Evolutionary conservation across 1,284 basidiomycete species (phyloP), one percentile per base, ranked within the genome.

Genomic region (Cryptococcus sp.): DNA sequence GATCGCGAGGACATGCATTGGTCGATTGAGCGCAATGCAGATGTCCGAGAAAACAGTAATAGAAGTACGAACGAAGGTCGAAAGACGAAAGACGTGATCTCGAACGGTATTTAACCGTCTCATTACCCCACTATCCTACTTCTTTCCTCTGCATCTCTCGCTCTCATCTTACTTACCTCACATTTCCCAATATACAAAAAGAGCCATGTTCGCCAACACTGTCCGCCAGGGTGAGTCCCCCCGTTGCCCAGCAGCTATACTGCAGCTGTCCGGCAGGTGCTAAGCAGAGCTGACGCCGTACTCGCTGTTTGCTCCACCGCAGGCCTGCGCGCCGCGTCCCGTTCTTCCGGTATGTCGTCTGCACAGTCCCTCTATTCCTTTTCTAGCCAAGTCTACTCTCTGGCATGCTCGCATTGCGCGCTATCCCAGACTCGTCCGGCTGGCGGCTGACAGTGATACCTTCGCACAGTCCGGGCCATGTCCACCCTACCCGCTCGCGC

Each of bases 281-380:
- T 5, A 10, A 25, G 31, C 31, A 35, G 13, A 25, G 31, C 31
- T 35, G 31, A 35, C 31, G 7, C 46, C 20, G n/a, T 42, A 10
- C 16, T 40, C 38, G 22, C 17, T 49, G 27, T 13, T 17, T n/a
- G 19, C 42, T 50, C 20, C 19, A 20, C 8, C 16, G 5, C 59
- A 74, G 75, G 72, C 63, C 70, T 76, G 64, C 73, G 74, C 52
- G 65, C 69, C 50, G 75, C 75, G 55, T 76, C 75, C 57, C 71
- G 75, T 60, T 66, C 68, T 49, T 73, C 74, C 20, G 73, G 75
- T 74, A 53, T 11, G 72, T 66, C 38, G 19, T 19, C 25, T 38
- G 22, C 38, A n/a, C 13, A 5, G 31, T 17, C 8, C 38, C 46
- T n/a, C 19, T n/a, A 31, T 7, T 19, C 38, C 42, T 16, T 48